phyloP scores from a whole-genome alignment of 202 grass and related monocot genomes.

The Musa balbisiana region DNA sequence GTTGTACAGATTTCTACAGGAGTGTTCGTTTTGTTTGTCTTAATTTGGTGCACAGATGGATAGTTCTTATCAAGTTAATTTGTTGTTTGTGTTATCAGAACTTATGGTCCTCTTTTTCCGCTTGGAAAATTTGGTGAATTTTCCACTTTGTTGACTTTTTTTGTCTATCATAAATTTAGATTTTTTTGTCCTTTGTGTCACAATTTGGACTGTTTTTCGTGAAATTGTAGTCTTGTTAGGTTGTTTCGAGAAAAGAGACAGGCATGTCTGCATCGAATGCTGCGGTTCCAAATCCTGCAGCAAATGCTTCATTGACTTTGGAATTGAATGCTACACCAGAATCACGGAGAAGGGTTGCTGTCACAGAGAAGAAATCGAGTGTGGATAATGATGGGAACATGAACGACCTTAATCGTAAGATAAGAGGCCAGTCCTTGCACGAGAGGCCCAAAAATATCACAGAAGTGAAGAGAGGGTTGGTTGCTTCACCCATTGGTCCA shows the following conservation, averaged over 20 bases:
- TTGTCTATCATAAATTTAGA: no score
- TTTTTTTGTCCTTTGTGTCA: not conserved
- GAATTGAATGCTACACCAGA: not conserved
- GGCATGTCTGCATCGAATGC: slow-evolving; percentile 6
- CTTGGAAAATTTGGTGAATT: not conserved
- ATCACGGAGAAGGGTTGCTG: not conserved
- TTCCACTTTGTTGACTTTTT: no score
- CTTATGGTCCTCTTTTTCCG: not conserved
- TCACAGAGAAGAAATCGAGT: not conserved
- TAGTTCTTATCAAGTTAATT: not conserved
- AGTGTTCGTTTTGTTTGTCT: no score
- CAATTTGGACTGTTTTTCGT: no score
- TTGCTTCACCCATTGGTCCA: slow-evolving; percentile 3
- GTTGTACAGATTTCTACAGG: no score
- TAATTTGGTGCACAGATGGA: not conserved
- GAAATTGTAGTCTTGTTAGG: no score
- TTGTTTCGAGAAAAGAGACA: no score
- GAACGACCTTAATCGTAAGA: not conserved
- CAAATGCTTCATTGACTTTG: not conserved
- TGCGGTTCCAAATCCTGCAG: not conserved
- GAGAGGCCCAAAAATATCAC: not conserved
- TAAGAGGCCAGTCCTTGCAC: not conserved
- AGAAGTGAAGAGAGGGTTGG: slow-evolving; percentile 2
- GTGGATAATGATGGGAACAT: not conserved
- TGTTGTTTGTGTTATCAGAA: not conserved